Conservation (phyloP, 768 basidiomycete genomes). For the Leccinum olivaceopallidum region DNA sequence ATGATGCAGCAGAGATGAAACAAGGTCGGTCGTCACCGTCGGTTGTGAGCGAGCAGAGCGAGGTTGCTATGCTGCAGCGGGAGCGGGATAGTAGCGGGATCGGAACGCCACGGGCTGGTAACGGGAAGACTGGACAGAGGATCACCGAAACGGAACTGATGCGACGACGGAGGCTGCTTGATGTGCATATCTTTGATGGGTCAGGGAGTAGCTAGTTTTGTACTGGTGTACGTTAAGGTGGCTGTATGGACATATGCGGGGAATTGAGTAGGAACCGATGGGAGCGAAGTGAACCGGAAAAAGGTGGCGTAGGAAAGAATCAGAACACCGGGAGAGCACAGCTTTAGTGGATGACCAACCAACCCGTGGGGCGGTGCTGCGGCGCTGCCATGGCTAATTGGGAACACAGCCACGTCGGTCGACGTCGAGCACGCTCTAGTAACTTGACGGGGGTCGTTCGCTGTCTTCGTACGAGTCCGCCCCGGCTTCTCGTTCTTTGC, state of each 20-base stretch:
- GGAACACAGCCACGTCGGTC: constrained; percentile 35
- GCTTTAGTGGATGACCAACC: constrained; percentile 26
- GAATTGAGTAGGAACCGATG: background rate
- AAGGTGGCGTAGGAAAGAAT: constrained; percentile 1
- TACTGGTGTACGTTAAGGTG: constrained; percentile 2
- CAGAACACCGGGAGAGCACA: constrained; percentile 16
- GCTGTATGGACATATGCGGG: background rate
- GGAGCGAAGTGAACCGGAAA: constrained; percentile 1
- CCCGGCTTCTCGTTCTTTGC: constrained; percentile 15
- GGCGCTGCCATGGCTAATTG: constrained; percentile 35
- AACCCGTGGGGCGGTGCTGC: constrained; percentile 33
- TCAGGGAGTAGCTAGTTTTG: constrained; percentile 10
- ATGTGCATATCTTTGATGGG: constrained; percentile 61
- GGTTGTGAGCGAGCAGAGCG: constrained; percentile 5
- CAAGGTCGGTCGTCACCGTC: constrained; percentile 17
- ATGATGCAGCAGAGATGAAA: constrained; percentile 24
- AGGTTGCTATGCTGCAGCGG: constrained; percentile 5
- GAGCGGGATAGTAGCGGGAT: constrained; percentile 33
- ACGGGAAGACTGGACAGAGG: constrained; percentile 58
- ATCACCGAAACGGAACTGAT: constrained; percentile 81
- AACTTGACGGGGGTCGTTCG: background rate
- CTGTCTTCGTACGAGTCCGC: background rate
- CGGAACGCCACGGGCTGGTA: constrained; percentile 28
- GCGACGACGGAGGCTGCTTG: constrained; percentile 73
- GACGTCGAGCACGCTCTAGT: constrained; percentile 25